Evolutionary conservation across 2,329 filamentous ascomycete species (phyloP).

Genomic region (Septoria linicola): DNA sequence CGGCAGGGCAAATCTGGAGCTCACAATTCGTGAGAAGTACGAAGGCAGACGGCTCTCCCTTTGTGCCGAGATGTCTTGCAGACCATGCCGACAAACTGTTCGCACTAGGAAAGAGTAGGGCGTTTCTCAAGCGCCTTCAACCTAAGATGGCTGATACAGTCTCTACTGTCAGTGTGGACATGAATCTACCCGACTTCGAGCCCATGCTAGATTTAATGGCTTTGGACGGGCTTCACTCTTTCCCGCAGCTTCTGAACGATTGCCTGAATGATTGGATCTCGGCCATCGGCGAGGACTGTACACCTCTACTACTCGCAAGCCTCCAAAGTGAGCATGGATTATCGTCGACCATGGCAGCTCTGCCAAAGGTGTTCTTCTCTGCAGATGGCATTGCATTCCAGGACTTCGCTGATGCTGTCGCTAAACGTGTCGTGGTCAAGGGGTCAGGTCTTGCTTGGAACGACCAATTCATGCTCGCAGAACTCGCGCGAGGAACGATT

Average conservation of each 20-base stretch:
- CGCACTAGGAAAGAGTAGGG: constrained; percentile 81
- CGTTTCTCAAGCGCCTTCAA: constrained; percentile 74
- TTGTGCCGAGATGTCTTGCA: constrained; percentile 73
- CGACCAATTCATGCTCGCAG: constrained; percentile 77
- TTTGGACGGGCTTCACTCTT: constrained; percentile 49
- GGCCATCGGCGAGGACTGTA: constrained; percentile 69
- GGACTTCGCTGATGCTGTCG: constrained; percentile 66
- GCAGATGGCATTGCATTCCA: constrained; percentile 69
- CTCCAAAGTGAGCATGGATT: constrained; percentile 71
- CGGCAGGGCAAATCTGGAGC: constrained; percentile 70
- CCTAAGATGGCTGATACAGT: background rate
- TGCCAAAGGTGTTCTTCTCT: constrained; percentile 75
- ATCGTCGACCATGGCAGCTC: constrained; percentile 60
- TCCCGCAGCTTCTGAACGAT: constrained; percentile 69
- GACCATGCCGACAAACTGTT: constrained; percentile 71
- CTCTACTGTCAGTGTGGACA: background rate
- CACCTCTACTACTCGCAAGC: constrained; percentile 61
- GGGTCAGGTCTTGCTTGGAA: constrained; percentile 61
- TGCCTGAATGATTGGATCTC: constrained; percentile 76
- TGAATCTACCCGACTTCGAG: constrained; percentile 15
- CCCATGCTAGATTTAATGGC: constrained; percentile 2
- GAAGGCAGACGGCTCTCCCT: constrained; percentile 59
- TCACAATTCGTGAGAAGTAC: constrained; percentile 68
- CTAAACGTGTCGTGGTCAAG: constrained; percentile 66
- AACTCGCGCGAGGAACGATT: constrained; percentile 72